Evolutionary conservation across 1,284 basidiomycete species (phyloP).

Genomic region (Ceratobasidium sp.): DNA sequence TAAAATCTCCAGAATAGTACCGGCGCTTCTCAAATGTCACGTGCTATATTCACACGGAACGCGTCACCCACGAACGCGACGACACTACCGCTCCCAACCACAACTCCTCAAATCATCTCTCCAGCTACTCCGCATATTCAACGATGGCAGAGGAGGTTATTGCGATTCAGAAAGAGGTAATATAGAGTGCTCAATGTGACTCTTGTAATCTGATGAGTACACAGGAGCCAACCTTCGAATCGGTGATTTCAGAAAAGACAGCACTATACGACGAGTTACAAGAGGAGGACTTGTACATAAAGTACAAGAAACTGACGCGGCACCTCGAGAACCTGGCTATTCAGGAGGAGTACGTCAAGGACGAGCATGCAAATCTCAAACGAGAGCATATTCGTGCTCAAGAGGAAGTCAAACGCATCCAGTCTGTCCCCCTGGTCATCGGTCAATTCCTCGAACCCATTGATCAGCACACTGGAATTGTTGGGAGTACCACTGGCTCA

Average conservation of each 20-base stretch:
- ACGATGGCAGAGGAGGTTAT: conserved; percentile 71
- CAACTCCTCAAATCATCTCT: background rate
- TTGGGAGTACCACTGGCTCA: conserved; percentile 97
- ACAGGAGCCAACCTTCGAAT: conserved; percentile 91
- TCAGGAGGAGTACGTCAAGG: conserved; percentile 98
- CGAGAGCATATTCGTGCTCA: conserved; percentile 98
- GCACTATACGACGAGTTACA: conserved; percentile 86
- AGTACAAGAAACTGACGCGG: conserved; percentile 93
- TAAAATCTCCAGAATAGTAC: no score
- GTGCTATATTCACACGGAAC: conserved; percentile 12
- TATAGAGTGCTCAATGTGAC: background rate
- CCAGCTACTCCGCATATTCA: background rate
- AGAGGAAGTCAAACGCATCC: conserved; percentile 99
- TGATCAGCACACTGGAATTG: conserved; percentile 97
- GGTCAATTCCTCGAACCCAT: conserved; percentile 99
- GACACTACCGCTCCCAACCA: background rate
- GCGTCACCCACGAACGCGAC: conserved; percentile 35
- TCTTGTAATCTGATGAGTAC: background rate
- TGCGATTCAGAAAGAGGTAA: conserved; percentile 85
- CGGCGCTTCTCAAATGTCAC: background rate
- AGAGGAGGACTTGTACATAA: conserved; percentile 94
- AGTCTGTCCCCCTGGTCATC: conserved; percentile 99
- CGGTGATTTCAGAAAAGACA: conserved; percentile 89
- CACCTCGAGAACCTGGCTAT: conserved; percentile 95
- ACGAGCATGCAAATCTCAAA: conserved; percentile 98